phyloP scores from a whole-genome alignment of 2,329 filamentous ascomycete genomes.

The Furcasterigmium sp. region DNA sequence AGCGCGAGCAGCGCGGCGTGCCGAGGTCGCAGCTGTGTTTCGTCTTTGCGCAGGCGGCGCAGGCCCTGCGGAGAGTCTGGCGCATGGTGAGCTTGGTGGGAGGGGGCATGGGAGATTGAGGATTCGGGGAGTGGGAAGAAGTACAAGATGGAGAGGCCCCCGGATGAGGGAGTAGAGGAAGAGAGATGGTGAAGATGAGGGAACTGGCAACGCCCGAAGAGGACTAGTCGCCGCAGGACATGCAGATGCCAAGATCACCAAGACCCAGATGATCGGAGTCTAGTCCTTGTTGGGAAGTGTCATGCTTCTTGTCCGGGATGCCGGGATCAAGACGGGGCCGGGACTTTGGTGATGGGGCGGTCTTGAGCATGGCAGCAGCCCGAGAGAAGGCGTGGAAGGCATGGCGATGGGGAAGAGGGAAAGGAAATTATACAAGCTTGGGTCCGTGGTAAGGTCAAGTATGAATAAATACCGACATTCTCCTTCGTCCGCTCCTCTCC shows the following conservation, averaged over 20 bases:
- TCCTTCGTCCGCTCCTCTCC: too few relatives aligned
- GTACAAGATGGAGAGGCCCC: background rate
- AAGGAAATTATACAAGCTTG: too few relatives aligned
- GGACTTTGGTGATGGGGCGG: too few relatives aligned
- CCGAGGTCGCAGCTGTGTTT: conserved; percentile 52
- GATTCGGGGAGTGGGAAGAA: background rate
- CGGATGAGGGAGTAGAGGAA: too few relatives aligned
- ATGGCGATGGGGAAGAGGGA: too few relatives aligned
- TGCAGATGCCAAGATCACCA: background rate
- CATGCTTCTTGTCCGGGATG: too few relatives aligned
- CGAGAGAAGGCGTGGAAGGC: too few relatives aligned
- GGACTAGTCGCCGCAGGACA: conserved; percentile 23
- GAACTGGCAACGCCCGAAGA: conserved; percentile 8
- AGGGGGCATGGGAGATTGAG: background rate
- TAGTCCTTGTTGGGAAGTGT: conserved; percentile 18
- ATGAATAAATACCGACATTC: too few relatives aligned
- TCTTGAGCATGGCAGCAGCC: too few relatives aligned
- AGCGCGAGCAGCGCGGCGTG: conserved; percentile 50
- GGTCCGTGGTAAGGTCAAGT: too few relatives aligned
- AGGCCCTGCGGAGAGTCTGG: conserved; percentile 51
- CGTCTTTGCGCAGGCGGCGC: conserved; percentile 47
- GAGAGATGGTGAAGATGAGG: too few relatives aligned
- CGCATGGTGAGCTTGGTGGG: conserved; percentile 34
- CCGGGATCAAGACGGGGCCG: too few relatives aligned
- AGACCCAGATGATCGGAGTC: conserved; percentile 21